Evolutionary conservation across 495 filamentous ascomycete species (phyloP).

Genomic region (Trypethelium eluteriae): DNA sequence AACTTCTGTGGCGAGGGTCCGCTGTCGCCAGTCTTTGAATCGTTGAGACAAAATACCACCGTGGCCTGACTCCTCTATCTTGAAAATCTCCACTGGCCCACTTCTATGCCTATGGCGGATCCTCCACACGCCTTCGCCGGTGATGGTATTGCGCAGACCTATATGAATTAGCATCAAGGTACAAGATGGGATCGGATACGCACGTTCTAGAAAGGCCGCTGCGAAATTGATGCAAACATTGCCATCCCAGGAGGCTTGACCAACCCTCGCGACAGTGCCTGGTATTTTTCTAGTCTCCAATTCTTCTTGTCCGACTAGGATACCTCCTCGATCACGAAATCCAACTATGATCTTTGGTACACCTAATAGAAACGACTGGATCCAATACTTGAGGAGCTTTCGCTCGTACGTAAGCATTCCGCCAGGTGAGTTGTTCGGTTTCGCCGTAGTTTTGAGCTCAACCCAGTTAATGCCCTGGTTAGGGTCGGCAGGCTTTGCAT

Average conservation of each 20-base stretch:
- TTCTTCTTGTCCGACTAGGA: slow-evolving; percentile 62
- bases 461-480: slow-evolving; percentile 77
- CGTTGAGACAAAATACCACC: slow-evolving; percentile 68
- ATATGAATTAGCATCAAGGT: slow-evolving; percentile 18
- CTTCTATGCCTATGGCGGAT: slow-evolving; percentile 56
- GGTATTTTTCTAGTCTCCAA: slow-evolving; percentile 73
- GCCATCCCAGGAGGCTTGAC: slow-evolving; percentile 69
- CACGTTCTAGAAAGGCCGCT: slow-evolving; percentile 65
- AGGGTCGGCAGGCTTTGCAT: slow-evolving; percentile 58
- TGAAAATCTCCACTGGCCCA: slow-evolving; percentile 59
- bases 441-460: slow-evolving; percentile 84
- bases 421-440: slow-evolving; percentile 44
- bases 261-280: slow-evolving; percentile 55
- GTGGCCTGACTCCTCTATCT: slow-evolving; percentile 62
- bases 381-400: slow-evolving; percentile 92
- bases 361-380: slow-evolving; percentile 88
- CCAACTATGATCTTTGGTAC: slow-evolving; percentile 89
- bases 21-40: slow-evolving; percentile 45
- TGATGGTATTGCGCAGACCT: slow-evolving; percentile 61
- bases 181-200: slow-evolving; percentile 18
- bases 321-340: slow-evolving; percentile 67
- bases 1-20: not conserved
- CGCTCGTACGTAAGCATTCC: slow-evolving; percentile 71
- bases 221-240: slow-evolving; percentile 89
- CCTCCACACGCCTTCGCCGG: slow-evolving; percentile 70